Evolutionary conservation across 1,284 basidiomycete genomes (phyloP).

Genomic region (Ustilago bromivora): DNA sequence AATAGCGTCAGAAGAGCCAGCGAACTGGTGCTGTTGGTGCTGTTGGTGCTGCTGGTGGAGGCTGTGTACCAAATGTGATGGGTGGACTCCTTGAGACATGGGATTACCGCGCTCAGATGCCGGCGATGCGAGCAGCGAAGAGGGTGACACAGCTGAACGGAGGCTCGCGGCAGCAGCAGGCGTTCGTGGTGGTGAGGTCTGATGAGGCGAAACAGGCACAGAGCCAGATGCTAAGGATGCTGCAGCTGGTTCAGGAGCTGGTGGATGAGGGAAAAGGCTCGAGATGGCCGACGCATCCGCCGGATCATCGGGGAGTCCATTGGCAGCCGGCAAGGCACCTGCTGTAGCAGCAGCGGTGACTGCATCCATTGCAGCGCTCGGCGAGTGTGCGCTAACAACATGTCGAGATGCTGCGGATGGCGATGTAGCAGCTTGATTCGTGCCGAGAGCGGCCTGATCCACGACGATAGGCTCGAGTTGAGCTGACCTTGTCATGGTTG

Average conservation of each 20-base stretch:
- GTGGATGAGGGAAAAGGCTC: slow-evolving; percentile 62
- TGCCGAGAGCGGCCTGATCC: slow-evolving; percentile 12
- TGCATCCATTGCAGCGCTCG: slow-evolving; percentile 26
- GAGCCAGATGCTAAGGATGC: slow-evolving; percentile 22
- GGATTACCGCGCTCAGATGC: slow-evolving; percentile 36
- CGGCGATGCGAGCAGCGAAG: slow-evolving; percentile 25
- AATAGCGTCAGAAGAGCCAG: slow-evolving; percentile 13
- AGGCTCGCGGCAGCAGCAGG: slow-evolving; percentile 29
- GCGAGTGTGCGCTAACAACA: slow-evolving; percentile 15
- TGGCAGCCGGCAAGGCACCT: slow-evolving; percentile 57
- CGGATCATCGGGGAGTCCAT: slow-evolving; percentile 64
- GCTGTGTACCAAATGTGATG: slow-evolving; percentile 30
- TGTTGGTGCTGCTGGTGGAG: slow-evolving; percentile 42
- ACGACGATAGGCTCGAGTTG: slow-evolving; percentile 32
- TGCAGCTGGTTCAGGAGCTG: slow-evolving; percentile 41
- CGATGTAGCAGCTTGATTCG: slow-evolving; percentile 8
- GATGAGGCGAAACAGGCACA: slow-evolving; percentile 42
- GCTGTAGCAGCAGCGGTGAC: slow-evolving; percentile 34
- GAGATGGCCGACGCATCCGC: slow-evolving; percentile 57
- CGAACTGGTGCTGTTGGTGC: background rate
- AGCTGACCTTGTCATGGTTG: slow-evolving; percentile 12
- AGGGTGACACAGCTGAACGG: slow-evolving; percentile 24
- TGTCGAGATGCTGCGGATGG: slow-evolving; percentile 15
- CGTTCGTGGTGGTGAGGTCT: slow-evolving; percentile 28
- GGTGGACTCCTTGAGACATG: slow-evolving; percentile 21